Percentiles rank a stretch among this genome's conserved stretches.
Conservation (phyloP, 2,329 filamentous ascomycete genomes). For the Sporothrix schenckii region DNA sequence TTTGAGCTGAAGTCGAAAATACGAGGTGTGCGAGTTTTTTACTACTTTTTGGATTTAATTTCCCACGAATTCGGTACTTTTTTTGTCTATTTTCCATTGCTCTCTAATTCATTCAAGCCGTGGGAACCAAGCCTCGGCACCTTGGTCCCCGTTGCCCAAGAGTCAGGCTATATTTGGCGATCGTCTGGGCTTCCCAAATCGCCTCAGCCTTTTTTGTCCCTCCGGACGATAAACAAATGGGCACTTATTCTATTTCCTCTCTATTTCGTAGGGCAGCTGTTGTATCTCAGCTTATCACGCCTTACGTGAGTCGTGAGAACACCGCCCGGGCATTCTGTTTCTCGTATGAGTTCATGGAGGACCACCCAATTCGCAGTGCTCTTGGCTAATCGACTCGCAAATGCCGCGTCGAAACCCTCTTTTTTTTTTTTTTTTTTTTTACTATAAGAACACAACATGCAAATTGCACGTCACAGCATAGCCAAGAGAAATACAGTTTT, state of each 20-base stretch:
- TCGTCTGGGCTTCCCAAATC: constrained; percentile 2
- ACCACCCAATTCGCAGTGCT: background rate
- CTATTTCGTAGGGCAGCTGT: background rate
- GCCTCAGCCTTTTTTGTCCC: constrained; percentile 4
- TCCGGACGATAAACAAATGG: background rate
- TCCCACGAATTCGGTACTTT: too few species aligned
- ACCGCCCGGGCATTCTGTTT: background rate
- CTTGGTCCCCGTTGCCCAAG: constrained; percentile 3
- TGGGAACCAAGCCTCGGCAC: too few species aligned
- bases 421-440: too few species aligned
- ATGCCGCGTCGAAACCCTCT: background rate
- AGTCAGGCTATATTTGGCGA: background rate
- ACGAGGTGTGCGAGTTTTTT: too few species aligned
- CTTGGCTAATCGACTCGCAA: background rate
- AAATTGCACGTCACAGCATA: background rate
- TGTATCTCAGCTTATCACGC: constrained; percentile 10
- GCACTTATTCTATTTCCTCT: background rate
- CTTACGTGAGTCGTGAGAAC: constrained; percentile 5
- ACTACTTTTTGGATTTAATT: too few species aligned
- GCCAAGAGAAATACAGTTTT: constrained; percentile 26
- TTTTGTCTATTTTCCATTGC: too few species aligned
- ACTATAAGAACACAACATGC: too few species aligned
- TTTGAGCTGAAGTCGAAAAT: too few species aligned
- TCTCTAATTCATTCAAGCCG: too few species aligned
- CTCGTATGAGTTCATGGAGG: background rate